Conservation (phyloP, 192 early-diverging fungal genomes). For the Dissophora globulifera region DNA sequence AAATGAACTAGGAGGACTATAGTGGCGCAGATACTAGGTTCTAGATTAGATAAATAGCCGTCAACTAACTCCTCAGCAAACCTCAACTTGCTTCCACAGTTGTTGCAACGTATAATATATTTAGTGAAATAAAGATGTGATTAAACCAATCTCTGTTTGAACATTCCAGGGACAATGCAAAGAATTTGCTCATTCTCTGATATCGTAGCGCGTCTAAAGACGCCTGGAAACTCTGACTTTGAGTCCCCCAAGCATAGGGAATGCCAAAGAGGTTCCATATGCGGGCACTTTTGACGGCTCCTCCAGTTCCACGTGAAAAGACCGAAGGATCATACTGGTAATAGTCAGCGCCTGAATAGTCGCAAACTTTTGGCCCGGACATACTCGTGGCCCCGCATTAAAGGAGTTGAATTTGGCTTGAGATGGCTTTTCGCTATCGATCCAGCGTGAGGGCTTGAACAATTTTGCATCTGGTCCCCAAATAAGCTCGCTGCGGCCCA, state of each 20-base stretch:
- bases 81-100: too few relatives aligned
- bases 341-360: slow-evolving; percentile 40
- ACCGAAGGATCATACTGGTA: slow-evolving; percentile 17
- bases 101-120: too few relatives aligned
- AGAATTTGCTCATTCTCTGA: too few relatives aligned
- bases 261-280: slow-evolving; percentile 1
- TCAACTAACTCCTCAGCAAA: too few relatives aligned
- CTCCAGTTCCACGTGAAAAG: slow-evolving; percentile 5
- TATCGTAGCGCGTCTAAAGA: too few relatives aligned
- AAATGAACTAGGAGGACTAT: too few relatives aligned
- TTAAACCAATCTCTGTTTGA: too few relatives aligned
- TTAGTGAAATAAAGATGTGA: too few relatives aligned
- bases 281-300: slow-evolving; percentile 2
- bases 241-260: slow-evolving; percentile 11
- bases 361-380: slow-evolving; percentile 40
- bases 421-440: slow-evolving; percentile 32
- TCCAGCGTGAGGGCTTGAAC: slow-evolving; percentile 76
- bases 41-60: too few relatives aligned
- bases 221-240: slow-evolving; percentile 7
- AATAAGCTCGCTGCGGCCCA: slow-evolving; percentile 62
- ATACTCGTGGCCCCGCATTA: neutral
- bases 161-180: too few relatives aligned
- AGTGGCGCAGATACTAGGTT: too few relatives aligned
- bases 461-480: slow-evolving; percentile 74
- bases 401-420: neutral